A percentile compares a stretch with the other conserved stretches of the same genome.
Evolutionary conservation across 139 green algal species (phyloP).

Genomic region (Tetradesmus lagerheimii): DNA sequence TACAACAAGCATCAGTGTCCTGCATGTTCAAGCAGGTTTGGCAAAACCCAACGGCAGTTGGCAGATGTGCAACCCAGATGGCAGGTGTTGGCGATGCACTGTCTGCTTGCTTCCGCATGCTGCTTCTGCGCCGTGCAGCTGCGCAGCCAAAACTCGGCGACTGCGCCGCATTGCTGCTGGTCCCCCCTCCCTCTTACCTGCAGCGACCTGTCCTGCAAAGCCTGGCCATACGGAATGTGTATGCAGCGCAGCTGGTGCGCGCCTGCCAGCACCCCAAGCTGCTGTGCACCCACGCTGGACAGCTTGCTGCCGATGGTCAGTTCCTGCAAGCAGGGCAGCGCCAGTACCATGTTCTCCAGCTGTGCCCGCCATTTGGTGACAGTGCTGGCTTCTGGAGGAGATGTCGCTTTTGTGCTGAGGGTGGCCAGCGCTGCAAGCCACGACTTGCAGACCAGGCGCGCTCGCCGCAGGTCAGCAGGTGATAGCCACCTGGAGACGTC

Average conservation of each 20-base stretch:
- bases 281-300: constrained; percentile 43
- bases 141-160: neutral
- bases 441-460: constrained; percentile 37
- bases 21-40: too few species aligned
- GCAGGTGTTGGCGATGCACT: neutral
- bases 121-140: neutral
- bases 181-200: constrained; percentile 6
- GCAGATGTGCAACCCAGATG: too few species aligned
- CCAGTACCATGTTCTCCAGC: constrained; percentile 28
- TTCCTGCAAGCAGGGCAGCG: constrained; percentile 39
- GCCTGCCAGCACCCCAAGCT: constrained; percentile 34
- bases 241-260: constrained; percentile 34
- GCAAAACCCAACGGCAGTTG: too few species aligned
- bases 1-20: neutral
- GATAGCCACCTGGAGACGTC: constrained; percentile 43
- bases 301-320: constrained; percentile 47
- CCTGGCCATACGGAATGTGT: constrained; percentile 34
- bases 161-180: neutral
- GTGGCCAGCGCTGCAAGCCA: constrained; percentile 25
- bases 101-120: neutral
- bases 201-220: constrained; percentile 29
- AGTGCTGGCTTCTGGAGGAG: constrained; percentile 30
- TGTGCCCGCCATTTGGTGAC: constrained; percentile 22
- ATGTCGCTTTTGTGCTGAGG: constrained; percentile 28
- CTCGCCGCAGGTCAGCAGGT: constrained; percentile 38